Conservation (phyloP, 31 red algal species). For the Porphyra umbilicalis region DNA sequence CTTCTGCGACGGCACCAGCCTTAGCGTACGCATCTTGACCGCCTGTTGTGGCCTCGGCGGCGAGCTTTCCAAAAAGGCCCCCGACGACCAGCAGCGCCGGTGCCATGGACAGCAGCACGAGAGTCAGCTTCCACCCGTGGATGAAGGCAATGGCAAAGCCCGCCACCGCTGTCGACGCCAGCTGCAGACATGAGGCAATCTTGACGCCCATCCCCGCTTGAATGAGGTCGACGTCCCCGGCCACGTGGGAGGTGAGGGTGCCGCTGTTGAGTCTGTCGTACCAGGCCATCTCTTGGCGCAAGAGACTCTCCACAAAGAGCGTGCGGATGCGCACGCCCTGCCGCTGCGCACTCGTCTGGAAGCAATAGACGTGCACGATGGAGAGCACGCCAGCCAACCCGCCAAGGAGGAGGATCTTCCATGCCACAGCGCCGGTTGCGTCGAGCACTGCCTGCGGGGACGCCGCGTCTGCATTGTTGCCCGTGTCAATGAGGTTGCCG, state of each 20-base stretch:
- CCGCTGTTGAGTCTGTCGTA: slow-evolving; percentile 63
- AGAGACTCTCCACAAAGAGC: slow-evolving; percentile 42
- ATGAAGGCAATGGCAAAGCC: slow-evolving; percentile 16
- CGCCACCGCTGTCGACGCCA: slow-evolving; percentile 1
- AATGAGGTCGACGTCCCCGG: slow-evolving; percentile 66
- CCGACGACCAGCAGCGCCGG: slow-evolving; percentile 11
- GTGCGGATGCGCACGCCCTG: slow-evolving; percentile 33
- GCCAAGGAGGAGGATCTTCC: slow-evolving; percentile 48
- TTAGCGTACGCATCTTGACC: slow-evolving; percentile 22
- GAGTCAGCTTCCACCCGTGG: slow-evolving; percentile 17
- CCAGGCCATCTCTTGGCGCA: slow-evolving; percentile 53
- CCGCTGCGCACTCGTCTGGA: slow-evolving; percentile 18
- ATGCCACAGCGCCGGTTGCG: slow-evolving; percentile 25
- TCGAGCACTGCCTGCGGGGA: slow-evolving; percentile 17
- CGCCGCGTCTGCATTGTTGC: slow-evolving; percentile 3
- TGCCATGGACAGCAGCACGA: slow-evolving; percentile 5
- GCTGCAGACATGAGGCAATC: slow-evolving; percentile 10
- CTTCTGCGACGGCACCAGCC: slow-evolving; percentile 31
- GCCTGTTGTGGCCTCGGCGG: neutral
- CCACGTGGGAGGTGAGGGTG: slow-evolving; percentile 47
- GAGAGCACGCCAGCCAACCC: slow-evolving; percentile 30
- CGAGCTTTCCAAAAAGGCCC: slow-evolving; percentile 1
- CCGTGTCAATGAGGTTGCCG: slow-evolving; percentile 52
- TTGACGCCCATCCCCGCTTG: slow-evolving; percentile 77
- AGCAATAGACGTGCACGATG: slow-evolving; percentile 41